A percentile compares a stretch with the other conserved stretches of the same genome.
These are phyloP conservation scores for Phalaenopsis equestris DNA, from an alignment of 106 monocot genomes.

Conservation along the genomic window DNA sequence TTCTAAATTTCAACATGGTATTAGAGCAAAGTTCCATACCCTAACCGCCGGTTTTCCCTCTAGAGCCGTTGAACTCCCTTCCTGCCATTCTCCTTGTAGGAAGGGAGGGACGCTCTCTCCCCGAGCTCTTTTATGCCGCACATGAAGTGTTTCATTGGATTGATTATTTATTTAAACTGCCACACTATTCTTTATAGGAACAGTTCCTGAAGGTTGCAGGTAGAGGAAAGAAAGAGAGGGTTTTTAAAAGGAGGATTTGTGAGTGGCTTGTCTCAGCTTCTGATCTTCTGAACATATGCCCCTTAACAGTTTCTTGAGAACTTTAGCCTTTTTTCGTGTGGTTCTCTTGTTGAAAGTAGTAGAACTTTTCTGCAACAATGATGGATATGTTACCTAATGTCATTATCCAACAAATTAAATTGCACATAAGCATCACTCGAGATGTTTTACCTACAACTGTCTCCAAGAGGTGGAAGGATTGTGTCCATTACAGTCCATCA, in stretches of 20 bases:
- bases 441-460: conserved; percentile 64
- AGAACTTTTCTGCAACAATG: neutral
- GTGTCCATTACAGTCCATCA: conserved; percentile 56
- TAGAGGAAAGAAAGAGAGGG: neutral
- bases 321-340: neutral
- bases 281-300: neutral
- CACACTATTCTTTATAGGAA: neutral
- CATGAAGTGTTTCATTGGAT: neutral
- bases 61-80: too few species aligned
- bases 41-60: too few species aligned
- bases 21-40: too few species aligned
- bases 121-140: too few species aligned
- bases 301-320: neutral
- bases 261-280: neutral
- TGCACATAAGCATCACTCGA: conserved; percentile 53
- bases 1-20: too few species aligned
- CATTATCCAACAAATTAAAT: conserved; percentile 71
- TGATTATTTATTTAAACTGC: neutral
- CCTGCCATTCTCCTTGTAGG: too few species aligned
- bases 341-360: neutral
- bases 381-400: conserved; percentile 83
- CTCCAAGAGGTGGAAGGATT: conserved; percentile 56
- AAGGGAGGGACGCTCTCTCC: too few species aligned
- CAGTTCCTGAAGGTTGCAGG: neutral
- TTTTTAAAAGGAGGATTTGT: neutral